Evolutionary conservation across 2,329 filamentous ascomycete species (phyloP), one percentile per base, ranked within the genome.

Genomic region (Davidsoniella virescens): DNA sequence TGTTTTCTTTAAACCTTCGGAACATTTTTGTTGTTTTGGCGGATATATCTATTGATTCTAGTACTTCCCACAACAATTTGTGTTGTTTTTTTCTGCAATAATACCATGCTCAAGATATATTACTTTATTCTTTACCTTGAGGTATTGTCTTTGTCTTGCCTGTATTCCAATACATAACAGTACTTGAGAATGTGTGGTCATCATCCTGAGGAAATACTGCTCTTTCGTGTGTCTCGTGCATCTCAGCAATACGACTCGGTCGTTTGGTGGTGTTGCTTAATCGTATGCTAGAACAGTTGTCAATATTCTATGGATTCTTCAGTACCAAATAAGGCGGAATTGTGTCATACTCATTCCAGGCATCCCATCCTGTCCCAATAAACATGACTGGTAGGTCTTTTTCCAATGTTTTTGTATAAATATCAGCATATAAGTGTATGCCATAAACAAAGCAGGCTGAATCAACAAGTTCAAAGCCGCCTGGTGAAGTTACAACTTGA

Each of bases 371-470:
- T 0, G 73, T 80, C 0, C 79, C 80, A 12, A 84, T 67, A 10
- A 78, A 74, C 2, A 81, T 57, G 0, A 64, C 68, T 0, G 80
- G 79, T 1, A 67, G 56, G 0, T 62, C 55, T 0, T 61, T 58
- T 2, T 63, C 57, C 2, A 84, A 62, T 0, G 76, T 67, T 5
- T 66, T 59, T 18, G 70, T 64, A 46, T 76, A 84, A 39, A 73
- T 68, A 37, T 63, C 66, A 18, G 64, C 66, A 51, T 78, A 77
- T 52, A 79, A 67, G 47, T 83, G 80, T 0, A 83, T 68, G 1
- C 75, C 79, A 55, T 75, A 84, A 2, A 82, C 65, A 1, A 85
- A 59, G 0, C 75, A 71, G 0, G 63, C 57, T 0, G 58, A 44
- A 14, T 69, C 65, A 8, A 84, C 65, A 5, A 68, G 56, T 0